A percentile compares a stretch with the other conserved stretches of the same genome.
Conservation (phyloP, 2,329 filamentous ascomycete genomes). For the Tolypocladium ovalisporum region DNA sequence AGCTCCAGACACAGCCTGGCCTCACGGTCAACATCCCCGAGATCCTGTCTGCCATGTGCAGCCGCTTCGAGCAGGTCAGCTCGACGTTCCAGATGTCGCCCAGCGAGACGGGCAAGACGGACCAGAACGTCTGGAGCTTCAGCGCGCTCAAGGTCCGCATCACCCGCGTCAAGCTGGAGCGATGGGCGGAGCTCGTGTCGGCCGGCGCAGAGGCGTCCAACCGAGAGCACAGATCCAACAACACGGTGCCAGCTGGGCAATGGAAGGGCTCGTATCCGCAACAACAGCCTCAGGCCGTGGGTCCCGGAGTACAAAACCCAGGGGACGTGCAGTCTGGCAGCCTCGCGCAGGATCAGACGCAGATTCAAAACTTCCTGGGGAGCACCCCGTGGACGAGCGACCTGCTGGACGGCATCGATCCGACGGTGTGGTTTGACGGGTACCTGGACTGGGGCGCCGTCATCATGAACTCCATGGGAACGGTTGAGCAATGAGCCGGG, state of each 20-base stretch:
- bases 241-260: not conserved
- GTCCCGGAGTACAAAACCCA: not conserved
- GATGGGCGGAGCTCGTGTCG: constrained; percentile 34
- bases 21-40: constrained; percentile 32
- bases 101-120: constrained; percentile 20
- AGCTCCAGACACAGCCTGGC: constrained; percentile 31
- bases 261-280: constrained; percentile 9
- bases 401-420: constrained; percentile 20
- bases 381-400: constrained; percentile 19
- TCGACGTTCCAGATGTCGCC: constrained; percentile 21
- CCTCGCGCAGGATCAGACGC: constrained; percentile 12
- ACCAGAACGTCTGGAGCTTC: constrained; percentile 37
- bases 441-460: constrained; percentile 23
- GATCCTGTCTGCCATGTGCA: constrained; percentile 28
- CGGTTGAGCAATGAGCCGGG: not conserved
- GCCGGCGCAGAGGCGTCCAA: constrained; percentile 18
- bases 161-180: constrained; percentile 32
- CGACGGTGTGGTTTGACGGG: constrained; percentile 23
- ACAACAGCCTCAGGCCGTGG: too few relatives aligned
- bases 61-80: constrained; percentile 32
- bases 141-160: constrained; percentile 35
- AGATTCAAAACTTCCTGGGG: constrained; percentile 13
- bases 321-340: constrained; percentile 6
- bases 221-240: constrained; percentile 5
- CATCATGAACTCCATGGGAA: constrained; percentile 19